Evolutionary conservation across 257 asterid genomes (phyloP).

Genomic region (Solanum paucissectum): DNA sequence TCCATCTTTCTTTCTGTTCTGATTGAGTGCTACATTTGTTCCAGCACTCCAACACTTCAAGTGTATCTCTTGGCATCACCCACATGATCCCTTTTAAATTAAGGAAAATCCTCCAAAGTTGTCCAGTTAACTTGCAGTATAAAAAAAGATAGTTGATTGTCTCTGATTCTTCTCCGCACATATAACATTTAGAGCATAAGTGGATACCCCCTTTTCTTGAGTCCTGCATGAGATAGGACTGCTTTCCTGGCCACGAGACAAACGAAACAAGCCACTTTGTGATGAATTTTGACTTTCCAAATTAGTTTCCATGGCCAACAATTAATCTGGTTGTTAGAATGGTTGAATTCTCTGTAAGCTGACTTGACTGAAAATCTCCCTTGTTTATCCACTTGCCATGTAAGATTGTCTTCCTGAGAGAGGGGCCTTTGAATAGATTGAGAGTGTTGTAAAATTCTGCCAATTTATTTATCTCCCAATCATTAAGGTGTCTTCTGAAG

Average conservation of each 20-base stretch:
- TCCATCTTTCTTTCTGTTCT: not conserved
- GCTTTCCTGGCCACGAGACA: not conserved
- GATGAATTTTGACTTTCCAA: not conserved
- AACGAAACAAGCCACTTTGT: not conserved
- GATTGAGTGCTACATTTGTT: not conserved
- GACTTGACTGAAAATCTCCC: not conserved
- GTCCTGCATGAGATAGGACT: not conserved
- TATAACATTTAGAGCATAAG: not conserved
- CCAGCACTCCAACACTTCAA: not conserved
- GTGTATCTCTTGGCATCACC: not conserved
- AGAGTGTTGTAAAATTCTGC: not conserved
- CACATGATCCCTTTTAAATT: not conserved
- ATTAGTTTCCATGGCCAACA: not conserved
- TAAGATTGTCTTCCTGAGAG: not conserved
- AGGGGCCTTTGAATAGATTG: not conserved
- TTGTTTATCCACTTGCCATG: not conserved
- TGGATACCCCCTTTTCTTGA: not conserved
- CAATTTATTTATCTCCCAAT: not conserved
- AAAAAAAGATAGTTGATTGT: not conserved
- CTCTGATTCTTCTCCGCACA: not conserved
- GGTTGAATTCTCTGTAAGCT: not conserved
- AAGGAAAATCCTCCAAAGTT: not conserved
- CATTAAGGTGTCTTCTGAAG: not conserved
- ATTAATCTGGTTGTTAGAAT: not conserved
- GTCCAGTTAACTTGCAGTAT: not conserved